Conservation (phyloP, 768 basidiomycete species). For the Podaxis rugospora region DNA sequence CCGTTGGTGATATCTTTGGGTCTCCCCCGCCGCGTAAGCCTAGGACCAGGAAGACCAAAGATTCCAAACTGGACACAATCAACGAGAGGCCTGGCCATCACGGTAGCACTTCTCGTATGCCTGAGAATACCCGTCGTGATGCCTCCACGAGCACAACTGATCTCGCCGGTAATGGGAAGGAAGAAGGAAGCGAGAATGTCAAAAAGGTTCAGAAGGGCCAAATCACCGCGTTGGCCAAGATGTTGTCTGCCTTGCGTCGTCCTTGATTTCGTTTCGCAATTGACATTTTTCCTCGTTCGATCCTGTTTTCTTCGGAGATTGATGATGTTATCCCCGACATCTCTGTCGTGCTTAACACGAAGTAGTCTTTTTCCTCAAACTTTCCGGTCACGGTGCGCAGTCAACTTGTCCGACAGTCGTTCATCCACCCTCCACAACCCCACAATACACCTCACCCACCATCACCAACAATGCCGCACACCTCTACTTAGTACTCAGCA, state of each 20-base stretch:
- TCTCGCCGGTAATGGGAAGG: conserved; percentile 42
- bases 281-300: conserved; percentile 5
- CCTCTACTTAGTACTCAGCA: conserved; percentile 6
- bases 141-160: conserved; percentile 77
- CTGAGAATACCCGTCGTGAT: conserved; percentile 50
- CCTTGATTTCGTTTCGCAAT: conserved; percentile 10
- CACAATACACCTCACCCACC: not conserved
- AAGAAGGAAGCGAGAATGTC: conserved; percentile 29
- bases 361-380: conserved; percentile 3
- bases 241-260: conserved; percentile 78
- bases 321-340: conserved; percentile 10
- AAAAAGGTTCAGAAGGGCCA: conserved; percentile 88
- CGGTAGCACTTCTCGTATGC: conserved; percentile 29
- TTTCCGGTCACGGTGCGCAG: not conserved
- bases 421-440: not conserved
- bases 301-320: conserved; percentile 10
- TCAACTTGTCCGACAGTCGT: conserved; percentile 7
- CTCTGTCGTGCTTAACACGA: conserved; percentile 9
- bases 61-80: conserved; percentile 68
- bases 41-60: conserved; percentile 65
- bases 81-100: conserved; percentile 53
- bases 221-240: conserved; percentile 87
- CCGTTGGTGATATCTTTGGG: conserved; percentile 60
- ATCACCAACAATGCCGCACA: not conserved
- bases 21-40: conserved; percentile 58